A percentile compares a stretch with the other conserved stretches of the same genome.
phyloP scores from a whole-genome alignment of 2,329 filamentous ascomycete species.

The Epicoccum nigrum region DNA sequence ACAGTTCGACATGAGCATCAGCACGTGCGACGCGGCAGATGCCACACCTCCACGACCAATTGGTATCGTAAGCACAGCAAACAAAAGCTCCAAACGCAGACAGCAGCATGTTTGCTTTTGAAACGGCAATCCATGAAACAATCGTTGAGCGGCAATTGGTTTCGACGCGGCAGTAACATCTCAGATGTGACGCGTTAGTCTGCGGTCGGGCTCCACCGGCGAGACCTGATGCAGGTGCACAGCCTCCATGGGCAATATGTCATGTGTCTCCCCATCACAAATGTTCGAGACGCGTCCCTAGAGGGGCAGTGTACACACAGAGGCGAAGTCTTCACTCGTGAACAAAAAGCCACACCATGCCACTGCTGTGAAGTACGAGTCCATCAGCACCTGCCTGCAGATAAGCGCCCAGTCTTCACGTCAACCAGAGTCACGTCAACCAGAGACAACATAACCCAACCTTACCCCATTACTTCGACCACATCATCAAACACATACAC shows the following conservation, averaged over 20 bases:
- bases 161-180: neutral
- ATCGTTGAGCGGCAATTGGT: too few relatives aligned
- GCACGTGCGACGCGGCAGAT: too few relatives aligned
- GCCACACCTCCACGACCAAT: too few relatives aligned
- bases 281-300: slow-evolving; percentile 9
- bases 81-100: neutral
- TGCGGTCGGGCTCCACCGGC: slow-evolving; percentile 11
- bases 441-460: too few relatives aligned
- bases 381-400: neutral
- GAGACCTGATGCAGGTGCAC: slow-evolving; percentile 4
- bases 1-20: too few relatives aligned
- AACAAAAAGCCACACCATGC: slow-evolving; percentile 10
- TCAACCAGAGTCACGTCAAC: too few relatives aligned
- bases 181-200: neutral
- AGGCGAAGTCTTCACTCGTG: slow-evolving; percentile 1
- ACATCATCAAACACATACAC: too few relatives aligned
- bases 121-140: neutral
- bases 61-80: neutral
- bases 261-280: too few relatives aligned
- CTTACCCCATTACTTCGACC: too few relatives aligned
- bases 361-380: neutral
- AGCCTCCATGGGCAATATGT: too few relatives aligned
- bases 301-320: slow-evolving; percentile 13
- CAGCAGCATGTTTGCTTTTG: neutral
- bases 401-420: slow-evolving; percentile 2